Evolutionary conservation across 768 basidiomycete genomes (phyloP).

Genomic region (Lactarius deliciosus): DNA sequence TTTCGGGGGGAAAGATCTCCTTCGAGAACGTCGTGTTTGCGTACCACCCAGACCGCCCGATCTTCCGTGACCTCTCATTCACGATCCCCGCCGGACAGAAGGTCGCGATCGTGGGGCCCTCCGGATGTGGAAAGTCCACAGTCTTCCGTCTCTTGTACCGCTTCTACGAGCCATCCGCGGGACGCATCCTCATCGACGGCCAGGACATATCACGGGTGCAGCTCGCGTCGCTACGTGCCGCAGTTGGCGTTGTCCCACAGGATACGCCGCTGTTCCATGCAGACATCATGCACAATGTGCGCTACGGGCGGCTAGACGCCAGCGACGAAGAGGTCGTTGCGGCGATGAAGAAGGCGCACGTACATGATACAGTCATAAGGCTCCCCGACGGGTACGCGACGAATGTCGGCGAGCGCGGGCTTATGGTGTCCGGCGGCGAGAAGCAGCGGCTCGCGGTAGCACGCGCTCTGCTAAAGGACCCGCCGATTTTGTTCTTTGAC

Average conservation of each 20-base stretch:
- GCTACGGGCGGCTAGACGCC: constrained; percentile 87
- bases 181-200: constrained; percentile 82
- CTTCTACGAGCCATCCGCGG: constrained; percentile 85
- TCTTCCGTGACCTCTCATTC: constrained; percentile 87
- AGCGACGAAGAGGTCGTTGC: constrained; percentile 86
- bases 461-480: constrained; percentile 88
- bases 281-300: constrained; percentile 91
- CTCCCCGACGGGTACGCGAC: constrained; percentile 88
- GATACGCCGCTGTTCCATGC: constrained; percentile 98
- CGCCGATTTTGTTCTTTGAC: constrained; percentile 95
- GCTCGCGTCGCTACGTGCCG: constrained; percentile 65
- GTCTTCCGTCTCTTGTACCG: constrained; percentile 91
- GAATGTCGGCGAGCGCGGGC: constrained; percentile 90
- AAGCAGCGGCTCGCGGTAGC: constrained; percentile 97
- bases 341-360: constrained; percentile 83
- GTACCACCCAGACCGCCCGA: constrained; percentile 87
- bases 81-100: constrained; percentile 95
- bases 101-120: constrained; percentile 95
- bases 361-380: constrained; percentile 74
- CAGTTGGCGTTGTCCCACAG: constrained; percentile 94
- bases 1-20: constrained; percentile 83
- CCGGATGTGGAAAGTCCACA: constrained; percentile 97
- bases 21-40: constrained; percentile 92
- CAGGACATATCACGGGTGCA: constrained; percentile 80
- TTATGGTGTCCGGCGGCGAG: constrained; percentile 99